phyloP scores from a whole-genome alignment of 164 flowering plant genomes.

The Akebia trifoliata region DNA sequence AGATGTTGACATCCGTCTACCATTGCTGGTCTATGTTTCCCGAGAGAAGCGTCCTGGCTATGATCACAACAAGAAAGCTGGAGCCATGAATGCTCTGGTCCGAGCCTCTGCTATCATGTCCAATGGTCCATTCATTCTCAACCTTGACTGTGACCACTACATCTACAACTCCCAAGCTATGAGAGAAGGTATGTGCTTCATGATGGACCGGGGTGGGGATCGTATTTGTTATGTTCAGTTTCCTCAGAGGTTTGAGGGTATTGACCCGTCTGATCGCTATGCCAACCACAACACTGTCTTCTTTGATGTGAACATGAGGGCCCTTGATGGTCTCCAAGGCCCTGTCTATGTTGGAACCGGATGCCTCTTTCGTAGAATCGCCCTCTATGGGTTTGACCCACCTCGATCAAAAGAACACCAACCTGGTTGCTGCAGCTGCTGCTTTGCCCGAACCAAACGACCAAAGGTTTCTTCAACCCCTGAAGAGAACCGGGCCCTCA shows the following conservation, averaged over 20 bases:
- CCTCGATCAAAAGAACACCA: constrained; percentile 41
- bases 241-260: constrained; percentile 87
- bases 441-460: constrained; percentile 36
- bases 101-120: constrained; percentile 90
- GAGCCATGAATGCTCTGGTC: constrained; percentile 91
- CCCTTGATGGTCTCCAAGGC: constrained; percentile 91
- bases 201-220: constrained; percentile 92
- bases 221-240: constrained; percentile 75
- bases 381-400: constrained; percentile 84
- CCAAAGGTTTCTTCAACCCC: constrained; percentile 21
- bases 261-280: constrained; percentile 86
- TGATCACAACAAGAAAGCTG: constrained; percentile 95
- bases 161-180: constrained; percentile 71
- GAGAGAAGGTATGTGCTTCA: constrained; percentile 88
- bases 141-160: constrained; percentile 90
- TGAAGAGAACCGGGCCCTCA: constrained; percentile 41
- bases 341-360: constrained; percentile 96
- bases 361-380: constrained; percentile 81
- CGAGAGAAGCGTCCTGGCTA: constrained; percentile 92
- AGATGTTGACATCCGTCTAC: constrained; percentile 76
- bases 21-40: constrained; percentile 73
- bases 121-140: constrained; percentile 86
- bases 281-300: constrained; percentile 90
- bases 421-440: constrained; percentile 40
- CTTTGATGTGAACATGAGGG: constrained; percentile 87